Base-by-base conservation (phyloP, 768 basidiomycete species). In the Neoboletus brunneissimus region DNA sequence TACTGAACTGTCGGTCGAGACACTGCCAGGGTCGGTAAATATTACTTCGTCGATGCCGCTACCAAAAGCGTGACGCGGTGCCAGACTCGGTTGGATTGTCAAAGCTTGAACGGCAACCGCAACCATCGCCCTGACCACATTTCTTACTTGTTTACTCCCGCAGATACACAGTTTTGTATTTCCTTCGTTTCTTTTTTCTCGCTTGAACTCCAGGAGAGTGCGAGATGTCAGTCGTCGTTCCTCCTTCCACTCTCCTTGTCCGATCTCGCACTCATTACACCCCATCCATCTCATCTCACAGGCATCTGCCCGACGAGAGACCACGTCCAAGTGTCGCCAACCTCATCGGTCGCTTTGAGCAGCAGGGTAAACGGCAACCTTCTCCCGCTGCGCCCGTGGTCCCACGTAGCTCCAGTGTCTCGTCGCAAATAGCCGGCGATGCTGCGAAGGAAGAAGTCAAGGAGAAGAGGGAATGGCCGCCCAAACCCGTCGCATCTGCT, bases 311-410 rank as follows among this genome's bases (percentile, higher is more conserved):
- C 72, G 91, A 93, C 79, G 91, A 94, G 75, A 83, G 88, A 67
- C 90, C 91, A 48, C 87, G 91, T 57, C 83, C 83, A 69, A 90
- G 87, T 65, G 91, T 94, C 47, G 91, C 91, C 60, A 94, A 92
- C 69, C 86, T 94, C 74, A 94, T 94, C 66, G 91, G 91, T 50
- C 82, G 88, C 56, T 94, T 94, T 63, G 91, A 94, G 72, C 88
- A 83, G 64, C 86, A 89, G 74, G 85, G 79, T 54, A 92, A 89
- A 69, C 82, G 84, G 48, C 80, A 82, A 63, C 73, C 83, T 5
- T 62, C 75, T 11, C 67, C 79, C 29, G 64, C 64, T 29, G 50
- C 61, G 18, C 67, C 79, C 27, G 48, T 57, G 72, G 79, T 61
- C 31, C 77, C 82, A 16, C 81, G 88, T 56, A 86, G 85, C 62